Conservation (phyloP, 1,284 basidiomycete genomes). For the Trichosporon asahii region DNA sequence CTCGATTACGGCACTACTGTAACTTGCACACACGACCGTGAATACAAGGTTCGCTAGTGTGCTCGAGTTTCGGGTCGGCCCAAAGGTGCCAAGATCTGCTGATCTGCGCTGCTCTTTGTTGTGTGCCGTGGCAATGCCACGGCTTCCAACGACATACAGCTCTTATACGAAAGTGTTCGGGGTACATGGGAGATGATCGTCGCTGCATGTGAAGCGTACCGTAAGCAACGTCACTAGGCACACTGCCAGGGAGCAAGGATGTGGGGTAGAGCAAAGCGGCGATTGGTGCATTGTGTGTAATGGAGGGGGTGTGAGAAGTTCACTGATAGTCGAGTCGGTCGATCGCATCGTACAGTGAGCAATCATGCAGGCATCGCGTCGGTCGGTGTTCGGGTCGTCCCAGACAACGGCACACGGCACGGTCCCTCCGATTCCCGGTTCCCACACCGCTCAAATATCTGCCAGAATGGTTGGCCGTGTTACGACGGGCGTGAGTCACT, state of each 20-base stretch:
- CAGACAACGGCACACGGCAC: neutral
- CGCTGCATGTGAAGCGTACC: neutral
- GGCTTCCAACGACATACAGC: too few relatives aligned
- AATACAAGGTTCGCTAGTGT: neutral
- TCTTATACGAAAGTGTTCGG: too few relatives aligned
- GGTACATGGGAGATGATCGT: neutral
- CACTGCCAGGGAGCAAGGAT: neutral
- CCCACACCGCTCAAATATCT: neutral
- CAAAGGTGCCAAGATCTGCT: neutral
- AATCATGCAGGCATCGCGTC: neutral
- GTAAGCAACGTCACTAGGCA: neutral
- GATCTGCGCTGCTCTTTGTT: neutral
- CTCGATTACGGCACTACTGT: neutral
- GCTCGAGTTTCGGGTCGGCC: neutral
- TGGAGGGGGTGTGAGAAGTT: neutral
- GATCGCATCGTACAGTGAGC: neutral
- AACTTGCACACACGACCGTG: neutral
- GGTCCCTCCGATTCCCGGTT: neutral
- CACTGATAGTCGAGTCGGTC: too few relatives aligned
- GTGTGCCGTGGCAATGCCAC: neutral
- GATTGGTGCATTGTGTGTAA: neutral
- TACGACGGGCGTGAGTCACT: neutral
- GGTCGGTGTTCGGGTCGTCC: neutral
- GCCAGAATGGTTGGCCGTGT: neutral
- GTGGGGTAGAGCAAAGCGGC: neutral